Evolutionary conservation across 495 filamentous ascomycete species (phyloP).

Genomic region (Hyaloscypha variabilis): DNA sequence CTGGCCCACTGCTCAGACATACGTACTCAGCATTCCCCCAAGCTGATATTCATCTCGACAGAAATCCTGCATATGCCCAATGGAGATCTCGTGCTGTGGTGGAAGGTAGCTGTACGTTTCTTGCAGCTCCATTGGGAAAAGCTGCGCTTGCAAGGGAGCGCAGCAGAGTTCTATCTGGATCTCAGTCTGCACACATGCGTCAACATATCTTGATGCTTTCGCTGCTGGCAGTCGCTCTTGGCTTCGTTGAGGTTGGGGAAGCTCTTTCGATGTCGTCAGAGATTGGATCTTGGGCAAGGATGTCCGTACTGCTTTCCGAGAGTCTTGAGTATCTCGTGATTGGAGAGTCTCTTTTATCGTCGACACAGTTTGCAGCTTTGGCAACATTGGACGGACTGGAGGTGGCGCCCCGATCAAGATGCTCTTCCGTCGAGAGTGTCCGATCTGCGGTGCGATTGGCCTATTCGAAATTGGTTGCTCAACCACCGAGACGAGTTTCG

Average conservation of each 20-base stretch:
- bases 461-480: too few species aligned
- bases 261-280: background rate
- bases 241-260: background rate
- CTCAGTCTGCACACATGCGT: background rate
- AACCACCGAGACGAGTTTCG: too few species aligned
- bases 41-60: background rate
- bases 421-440: constrained; percentile 3
- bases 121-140: too few species aligned
- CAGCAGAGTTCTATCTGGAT: background rate
- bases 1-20: too few species aligned
- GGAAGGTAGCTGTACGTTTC: background rate
- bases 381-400: too few species aligned
- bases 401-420: constrained; percentile 4
- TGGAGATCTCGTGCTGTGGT: background rate
- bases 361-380: too few species aligned
- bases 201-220: background rate
- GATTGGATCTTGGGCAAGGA: constrained; percentile 13
- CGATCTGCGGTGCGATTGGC: background rate
- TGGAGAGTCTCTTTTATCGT: too few species aligned
- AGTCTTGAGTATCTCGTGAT: too few species aligned
- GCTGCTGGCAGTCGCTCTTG: background rate
- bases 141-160: too few species aligned
- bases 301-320: background rate
- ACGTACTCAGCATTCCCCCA: background rate
- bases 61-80: background rate